Evolutionary conservation across 2,329 filamentous ascomycete genomes (phyloP).

Genomic region (Helminthosporium solani): DNA sequence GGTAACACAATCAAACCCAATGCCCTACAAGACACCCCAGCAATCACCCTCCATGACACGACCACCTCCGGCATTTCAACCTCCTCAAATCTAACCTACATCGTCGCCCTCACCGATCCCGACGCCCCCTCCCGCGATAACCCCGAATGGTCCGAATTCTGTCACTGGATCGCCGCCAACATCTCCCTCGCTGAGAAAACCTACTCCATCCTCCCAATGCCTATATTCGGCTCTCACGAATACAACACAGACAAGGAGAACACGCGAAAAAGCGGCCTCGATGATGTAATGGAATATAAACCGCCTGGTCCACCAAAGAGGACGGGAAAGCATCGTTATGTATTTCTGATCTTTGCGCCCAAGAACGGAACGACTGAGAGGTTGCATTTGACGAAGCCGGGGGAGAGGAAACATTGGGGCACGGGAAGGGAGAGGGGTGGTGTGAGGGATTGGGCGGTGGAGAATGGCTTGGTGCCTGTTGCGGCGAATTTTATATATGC

Average conservation of each 20-base stretch:
- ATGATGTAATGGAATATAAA: slow-evolving; percentile 53
- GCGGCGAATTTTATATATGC: slow-evolving; percentile 51
- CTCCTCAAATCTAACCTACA: slow-evolving; percentile 44
- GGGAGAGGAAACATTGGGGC: slow-evolving; percentile 58
- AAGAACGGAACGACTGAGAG: slow-evolving; percentile 46
- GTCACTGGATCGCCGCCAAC: slow-evolving; percentile 55
- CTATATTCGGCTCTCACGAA: slow-evolving; percentile 18
- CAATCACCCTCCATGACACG: slow-evolving; percentile 42
- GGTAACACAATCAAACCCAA: slow-evolving; percentile 57
- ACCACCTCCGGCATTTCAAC: slow-evolving; percentile 18
- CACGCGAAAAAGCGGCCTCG: slow-evolving; percentile 13
- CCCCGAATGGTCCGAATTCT: slow-evolving; percentile 59
- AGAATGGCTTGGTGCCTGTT: slow-evolving; percentile 51
- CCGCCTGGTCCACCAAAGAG: slow-evolving; percentile 56
- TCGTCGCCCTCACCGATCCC: slow-evolving; percentile 57
- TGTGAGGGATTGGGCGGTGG: slow-evolving; percentile 52
- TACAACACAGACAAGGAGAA: slow-evolving; percentile 1
- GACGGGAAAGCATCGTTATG: slow-evolving; percentile 60
- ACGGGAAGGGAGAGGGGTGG: slow-evolving; percentile 52
- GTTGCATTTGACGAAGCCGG: slow-evolving; percentile 49
- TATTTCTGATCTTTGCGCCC: slow-evolving; percentile 54
- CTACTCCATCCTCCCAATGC: slow-evolving; percentile 28
- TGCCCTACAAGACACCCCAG: slow-evolving; percentile 45
- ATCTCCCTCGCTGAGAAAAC: slow-evolving; percentile 28
- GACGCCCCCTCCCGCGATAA: slow-evolving; percentile 57